A percentile compares a stretch with the other conserved stretches of the same genome.
These are phyloP conservation scores for Aegle marmelos DNA, from an alignment of 345 rosid genomes.

Conservation along the genomic window DNA sequence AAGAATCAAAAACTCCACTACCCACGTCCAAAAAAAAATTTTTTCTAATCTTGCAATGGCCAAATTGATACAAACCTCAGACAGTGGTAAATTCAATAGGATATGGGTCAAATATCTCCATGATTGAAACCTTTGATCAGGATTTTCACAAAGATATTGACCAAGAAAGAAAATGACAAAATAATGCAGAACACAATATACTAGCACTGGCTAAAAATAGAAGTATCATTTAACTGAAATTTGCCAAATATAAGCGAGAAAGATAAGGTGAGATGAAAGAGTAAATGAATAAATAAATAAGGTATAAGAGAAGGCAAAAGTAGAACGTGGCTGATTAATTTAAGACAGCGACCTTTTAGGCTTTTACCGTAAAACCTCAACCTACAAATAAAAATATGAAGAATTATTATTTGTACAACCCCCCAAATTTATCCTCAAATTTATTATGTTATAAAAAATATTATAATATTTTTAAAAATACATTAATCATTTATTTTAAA, in stretches of 20 bases:
- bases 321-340: not conserved
- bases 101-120: conserved; percentile 4
- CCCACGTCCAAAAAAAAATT: conserved; percentile 2
- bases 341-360: conserved; percentile 7
- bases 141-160: not conserved
- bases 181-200: not conserved
- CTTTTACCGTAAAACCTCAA: conserved; percentile 7
- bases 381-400: conserved; percentile 4
- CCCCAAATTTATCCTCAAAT: no score
- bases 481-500: no score
- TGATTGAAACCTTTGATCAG: not conserved
- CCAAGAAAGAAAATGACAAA: conserved; percentile 7
- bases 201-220: not conserved
- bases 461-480: no score
- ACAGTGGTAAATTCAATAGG: not conserved
- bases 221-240: not conserved
- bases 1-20: conserved; percentile 9
- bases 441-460: no score
- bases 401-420: no score
- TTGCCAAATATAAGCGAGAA: conserved; percentile 12
- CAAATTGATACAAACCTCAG: conserved; percentile 12
- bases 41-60: conserved; percentile 6
- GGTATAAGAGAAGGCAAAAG: not conserved
- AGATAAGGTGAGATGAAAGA: not conserved
- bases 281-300: not conserved